A percentile compares a stretch with the other conserved stretches of the same genome.
These are phyloP conservation scores for Paramarasmius palmivorus DNA, from an alignment of 1,284 basidiomycete genomes.

Conservation along the genomic window DNA sequence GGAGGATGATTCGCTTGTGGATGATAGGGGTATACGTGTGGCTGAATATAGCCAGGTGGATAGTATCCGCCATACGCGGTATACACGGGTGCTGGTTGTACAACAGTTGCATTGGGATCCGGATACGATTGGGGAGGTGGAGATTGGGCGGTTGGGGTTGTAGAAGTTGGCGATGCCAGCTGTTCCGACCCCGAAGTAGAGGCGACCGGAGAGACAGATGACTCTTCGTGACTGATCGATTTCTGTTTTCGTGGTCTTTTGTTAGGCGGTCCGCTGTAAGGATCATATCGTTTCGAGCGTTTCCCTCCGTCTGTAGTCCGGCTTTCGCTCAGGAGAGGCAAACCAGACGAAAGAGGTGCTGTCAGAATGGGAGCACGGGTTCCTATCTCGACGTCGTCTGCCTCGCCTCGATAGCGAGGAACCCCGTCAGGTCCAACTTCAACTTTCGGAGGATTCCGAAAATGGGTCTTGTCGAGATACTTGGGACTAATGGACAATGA, in stretches of 20 bases:
- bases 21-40: background rate
- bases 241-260: conserved; percentile 37
- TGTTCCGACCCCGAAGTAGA: background rate
- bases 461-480: conserved; percentile 89
- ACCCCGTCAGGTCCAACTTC: conserved; percentile 83
- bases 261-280: conserved; percentile 34
- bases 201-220: background rate
- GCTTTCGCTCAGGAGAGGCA: conserved; percentile 54
- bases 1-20: background rate
- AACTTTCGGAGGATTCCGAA: conserved; percentile 87
- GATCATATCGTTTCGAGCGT: conserved; percentile 50
- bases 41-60: background rate
- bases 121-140: background rate
- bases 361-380: conserved; percentile 45
- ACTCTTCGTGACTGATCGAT: conserved; percentile 8
- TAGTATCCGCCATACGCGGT: background rate
- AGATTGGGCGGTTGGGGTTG: background rate
- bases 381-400: conserved; percentile 57
- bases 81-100: background rate
- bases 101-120: too few species aligned
- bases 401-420: conserved; percentile 79
- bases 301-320: conserved; percentile 28
- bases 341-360: conserved; percentile 49
- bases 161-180: background rate
- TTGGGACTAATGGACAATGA: conserved; percentile 86